Evolutionary conservation across 306 rosid species (phyloP), one percentile per base, ranked within the genome.

Genomic region (Adenanthera pavonina): DNA sequence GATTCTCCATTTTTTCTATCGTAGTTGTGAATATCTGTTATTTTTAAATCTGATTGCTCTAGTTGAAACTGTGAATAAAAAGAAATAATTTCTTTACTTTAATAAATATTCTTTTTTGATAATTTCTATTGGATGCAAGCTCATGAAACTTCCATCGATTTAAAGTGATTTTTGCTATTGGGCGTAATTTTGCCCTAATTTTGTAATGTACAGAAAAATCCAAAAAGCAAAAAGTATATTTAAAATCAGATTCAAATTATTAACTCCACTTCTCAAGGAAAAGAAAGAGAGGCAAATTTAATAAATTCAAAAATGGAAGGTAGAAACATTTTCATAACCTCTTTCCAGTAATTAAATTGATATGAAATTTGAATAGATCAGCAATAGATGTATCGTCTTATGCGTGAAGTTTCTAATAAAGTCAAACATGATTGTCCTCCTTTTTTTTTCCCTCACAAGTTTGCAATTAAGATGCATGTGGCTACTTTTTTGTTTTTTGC

Each of bases 371-470:
- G 35, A 57, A 8, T 20, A 19, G 35, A 57, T 7, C 20, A 57
- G 35, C 38, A 34, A 20, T 20, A 59, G 38, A 59, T 61, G 41
- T 34, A 13, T 1, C 0, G n/a, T n/a, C n/a, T 16, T 53, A 30
- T 54, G 61, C 40, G 12, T 60, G 67, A 60, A 60, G 67, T 30
- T 60, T 60, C 67, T 60, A 36, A 60, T 60, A 60, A 60, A 60
- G 8, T 38, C 5, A 9, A 15, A 60, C 66, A 11, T 38, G 8
- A 20, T 14, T 6, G 10, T 57, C 64, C 35, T 20, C 20, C 20
- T 14, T 59, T 10, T 59, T 10, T 59, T 25, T 25, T 25, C 30
- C 30, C 65, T 59, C 12, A 7, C 11, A 46, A 46, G 49, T 46
- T 8, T 8, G 12, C 49, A 46, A 46, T 7, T 38, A 5, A 38